Percentiles rank a stretch among this genome's conserved stretches.
phyloP scores from a whole-genome alignment of 2,329 filamentous ascomycete species.

The Ceratocystis colombiana region DNA sequence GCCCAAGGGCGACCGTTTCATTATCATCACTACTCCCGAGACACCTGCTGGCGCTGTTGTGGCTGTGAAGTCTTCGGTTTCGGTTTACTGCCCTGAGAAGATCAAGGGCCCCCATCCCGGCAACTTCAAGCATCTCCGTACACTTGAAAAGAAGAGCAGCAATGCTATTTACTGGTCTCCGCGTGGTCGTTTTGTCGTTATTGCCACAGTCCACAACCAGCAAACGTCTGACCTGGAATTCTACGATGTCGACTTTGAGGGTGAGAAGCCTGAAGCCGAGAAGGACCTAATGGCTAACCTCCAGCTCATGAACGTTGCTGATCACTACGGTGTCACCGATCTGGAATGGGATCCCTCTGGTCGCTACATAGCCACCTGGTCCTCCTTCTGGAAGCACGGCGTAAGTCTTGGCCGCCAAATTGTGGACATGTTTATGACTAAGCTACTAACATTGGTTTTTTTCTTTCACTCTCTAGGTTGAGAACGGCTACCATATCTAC shows the following conservation, averaged over 20 bases:
- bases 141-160: constrained; percentile 97
- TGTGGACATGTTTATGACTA: not conserved
- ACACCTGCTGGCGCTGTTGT: constrained; percentile 67
- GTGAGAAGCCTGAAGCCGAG: constrained; percentile 84
- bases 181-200: constrained; percentile 84
- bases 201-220: constrained; percentile 84
- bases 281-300: constrained; percentile 93
- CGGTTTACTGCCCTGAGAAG: constrained; percentile 97
- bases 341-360: constrained; percentile 97
- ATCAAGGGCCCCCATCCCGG: constrained; percentile 68
- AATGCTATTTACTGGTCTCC: constrained; percentile 99
- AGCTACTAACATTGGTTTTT: not conserved
- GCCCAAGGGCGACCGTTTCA: constrained; percentile 93
- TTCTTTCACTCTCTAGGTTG: constrained; percentile 32
- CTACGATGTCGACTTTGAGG: constrained; percentile 95
- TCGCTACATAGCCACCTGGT: constrained; percentile 85
- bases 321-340: constrained; percentile 96
- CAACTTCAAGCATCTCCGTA: constrained; percentile 94
- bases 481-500: constrained; percentile 98
- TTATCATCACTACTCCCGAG: constrained; percentile 91
- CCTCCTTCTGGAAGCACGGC: constrained; percentile 88
- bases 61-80: constrained; percentile 83
- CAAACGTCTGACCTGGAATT: constrained; percentile 95
- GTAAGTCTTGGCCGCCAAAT: constrained; percentile 47
- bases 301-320: constrained; percentile 82